phyloP scores from a whole-genome alignment of 2,329 filamentous ascomycete genomes.

The Cladophialophora chaetospira region DNA sequence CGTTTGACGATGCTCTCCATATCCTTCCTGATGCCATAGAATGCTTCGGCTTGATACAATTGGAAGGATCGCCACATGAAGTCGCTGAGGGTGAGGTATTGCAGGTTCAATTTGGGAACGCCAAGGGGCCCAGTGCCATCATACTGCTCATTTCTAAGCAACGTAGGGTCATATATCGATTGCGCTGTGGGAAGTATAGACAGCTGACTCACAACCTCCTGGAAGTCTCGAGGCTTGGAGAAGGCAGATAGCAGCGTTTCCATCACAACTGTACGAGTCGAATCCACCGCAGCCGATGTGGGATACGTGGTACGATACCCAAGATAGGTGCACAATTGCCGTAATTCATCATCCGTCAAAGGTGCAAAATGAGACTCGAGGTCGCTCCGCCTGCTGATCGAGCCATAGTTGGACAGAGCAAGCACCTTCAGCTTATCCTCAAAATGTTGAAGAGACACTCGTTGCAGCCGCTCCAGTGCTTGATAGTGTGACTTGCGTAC shows the following conservation, averaged over 20 bases:
- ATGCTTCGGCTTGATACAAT: conserved; percentile 84
- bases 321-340: conserved; percentile 67
- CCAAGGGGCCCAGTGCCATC: conserved; percentile 85
- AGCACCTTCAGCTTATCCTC: conserved; percentile 89
- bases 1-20: conserved; percentile 80
- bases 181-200: conserved; percentile 80
- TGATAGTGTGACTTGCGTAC: conserved; percentile 80
- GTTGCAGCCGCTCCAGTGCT: conserved; percentile 75
- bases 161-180: conserved; percentile 73
- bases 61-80: conserved; percentile 95
- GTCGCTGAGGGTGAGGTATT: conserved; percentile 92
- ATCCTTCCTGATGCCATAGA: conserved; percentile 91
- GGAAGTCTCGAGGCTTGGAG: conserved; percentile 78
- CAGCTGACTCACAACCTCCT: conserved; percentile 72
- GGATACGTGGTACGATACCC: conserved; percentile 85
- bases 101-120: conserved; percentile 90
- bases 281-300: conserved; percentile 65
- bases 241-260: conserved; percentile 75
- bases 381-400: conserved; percentile 78
- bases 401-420: conserved; percentile 87
- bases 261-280: conserved; percentile 51
- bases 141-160: conserved; percentile 81
- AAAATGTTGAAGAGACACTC: conserved; percentile 76
- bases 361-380: conserved; percentile 72
- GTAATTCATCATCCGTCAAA: conserved; percentile 73